phyloP scores from a whole-genome alignment of 371 early-diverging fungal species.

The Lichtheimia ramosa region DNA sequence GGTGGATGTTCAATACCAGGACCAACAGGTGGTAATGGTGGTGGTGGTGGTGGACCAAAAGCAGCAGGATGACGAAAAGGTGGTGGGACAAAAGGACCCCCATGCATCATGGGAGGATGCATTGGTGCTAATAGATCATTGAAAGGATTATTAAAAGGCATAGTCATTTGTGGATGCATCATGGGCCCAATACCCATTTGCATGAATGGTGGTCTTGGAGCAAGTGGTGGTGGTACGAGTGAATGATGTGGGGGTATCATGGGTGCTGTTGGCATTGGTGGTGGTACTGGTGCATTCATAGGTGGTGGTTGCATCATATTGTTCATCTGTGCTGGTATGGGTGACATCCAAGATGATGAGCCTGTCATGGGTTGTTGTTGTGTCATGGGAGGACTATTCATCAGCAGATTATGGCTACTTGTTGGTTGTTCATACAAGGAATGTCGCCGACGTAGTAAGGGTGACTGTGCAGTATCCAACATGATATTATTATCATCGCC shows the following conservation, averaged over 20 bases:
- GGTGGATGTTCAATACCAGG: not conserved
- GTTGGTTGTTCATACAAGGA: conserved; percentile 11
- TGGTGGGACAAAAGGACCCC: not conserved
- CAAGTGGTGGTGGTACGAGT: not conserved
- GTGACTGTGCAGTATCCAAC: not conserved
- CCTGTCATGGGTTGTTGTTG: not conserved
- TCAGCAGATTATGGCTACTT: conserved; percentile 1
- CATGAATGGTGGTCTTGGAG: not conserved
- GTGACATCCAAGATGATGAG: not conserved
- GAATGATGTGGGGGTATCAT: not conserved
- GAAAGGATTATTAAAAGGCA: conserved; percentile 5
- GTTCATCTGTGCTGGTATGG: too few relatives aligned
- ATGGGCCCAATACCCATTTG: not conserved
- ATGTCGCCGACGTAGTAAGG: conserved; percentile 8
- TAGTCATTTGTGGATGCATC: conserved; percentile 8
- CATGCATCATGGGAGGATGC: conserved; percentile 2
- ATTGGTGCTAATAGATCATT: not conserved
- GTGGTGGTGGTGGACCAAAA: not conserved
- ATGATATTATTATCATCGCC: too few relatives aligned
- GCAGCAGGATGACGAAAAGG: too few relatives aligned
- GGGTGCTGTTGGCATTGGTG: conserved; percentile 6
- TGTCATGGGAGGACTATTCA: conserved; percentile 3
- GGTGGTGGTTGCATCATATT: too few relatives aligned
- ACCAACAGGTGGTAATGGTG: not conserved
- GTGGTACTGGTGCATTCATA: too few relatives aligned